Base-by-base conservation (phyloP, 345 rosid genomes). In the Salix arbutifolia region DNA sequence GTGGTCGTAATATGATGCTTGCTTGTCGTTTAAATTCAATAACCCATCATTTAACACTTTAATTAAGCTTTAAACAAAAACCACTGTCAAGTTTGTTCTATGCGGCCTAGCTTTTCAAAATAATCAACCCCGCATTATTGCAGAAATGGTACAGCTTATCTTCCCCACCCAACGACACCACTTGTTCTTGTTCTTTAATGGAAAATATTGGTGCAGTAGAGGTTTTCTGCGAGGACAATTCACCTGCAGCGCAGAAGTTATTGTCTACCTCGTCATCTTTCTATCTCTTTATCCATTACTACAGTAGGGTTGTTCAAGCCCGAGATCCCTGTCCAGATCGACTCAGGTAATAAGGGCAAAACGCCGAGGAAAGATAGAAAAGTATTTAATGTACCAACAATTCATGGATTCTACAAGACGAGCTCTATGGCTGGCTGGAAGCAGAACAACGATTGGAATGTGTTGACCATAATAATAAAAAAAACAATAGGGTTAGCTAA, bases 11-110 rank as follows among this genome's bases (percentile, higher is more conserved):
- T 61, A 31, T 17, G 69, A 61, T 26, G 58, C 33, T 73, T 73
- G 52, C 67, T 73, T 73, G 31, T 73, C 76, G 16, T 73, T 7
- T 61, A 37, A 73, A 73, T 73, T 73, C 68, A 73, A 50, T 73
- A 73, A 73, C 26, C 68, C 56, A 73, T 73, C 76, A 73, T 61
- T 19, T 12, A 66, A 73, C 23, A 38, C 11, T 13, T 67, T 35
- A 50, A 53, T 67, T 67, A 37, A 23, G 23, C 56, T 37, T 75
- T 50, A 67, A 66, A 21, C 40, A 38, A 58, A 48, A 74, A 18
- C 26, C 56, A 28, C 69, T 30, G 56, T 17, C 56, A 50, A 50
- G 56, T 50, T 18, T 50, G 56, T 50, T 50, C 56, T 13, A 50
- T 50, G 56, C 56, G 56, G n/a, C 56, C 56, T 17, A 5, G 2